Conservation (phyloP, 352 stramenopile species). For the Globisporangium radiosum region DNA sequence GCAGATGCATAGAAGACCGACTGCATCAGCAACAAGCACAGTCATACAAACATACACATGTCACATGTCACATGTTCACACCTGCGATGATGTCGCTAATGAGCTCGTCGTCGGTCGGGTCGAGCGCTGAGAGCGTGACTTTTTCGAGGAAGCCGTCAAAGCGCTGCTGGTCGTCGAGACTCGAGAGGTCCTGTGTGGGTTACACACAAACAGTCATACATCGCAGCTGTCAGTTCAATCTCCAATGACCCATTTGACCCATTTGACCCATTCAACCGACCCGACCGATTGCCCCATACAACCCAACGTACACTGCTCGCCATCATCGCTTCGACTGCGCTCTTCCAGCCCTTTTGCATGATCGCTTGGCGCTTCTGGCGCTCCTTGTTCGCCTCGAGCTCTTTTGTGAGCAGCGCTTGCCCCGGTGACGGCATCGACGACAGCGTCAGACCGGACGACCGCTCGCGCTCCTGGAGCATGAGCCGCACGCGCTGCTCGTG, state of each 20-base stretch:
- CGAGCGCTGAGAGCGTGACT: conserved; percentile 47
- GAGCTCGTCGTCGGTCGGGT: conserved; percentile 56
- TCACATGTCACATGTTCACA: not conserved
- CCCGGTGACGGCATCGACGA: conserved; percentile 73
- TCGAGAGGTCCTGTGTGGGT: conserved; percentile 31
- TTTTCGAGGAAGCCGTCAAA: conserved; percentile 63
- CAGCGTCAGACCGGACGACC: conserved; percentile 54
- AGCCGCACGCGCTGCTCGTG: conserved; percentile 79
- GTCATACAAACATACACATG: not conserved
- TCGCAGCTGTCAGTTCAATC: too few species aligned
- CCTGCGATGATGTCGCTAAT: conserved; percentile 17
- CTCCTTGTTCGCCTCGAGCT: conserved; percentile 85
- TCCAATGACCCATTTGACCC: not conserved
- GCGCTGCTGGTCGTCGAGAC: conserved; percentile 48
- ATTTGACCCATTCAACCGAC: not conserved
- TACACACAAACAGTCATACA: too few species aligned
- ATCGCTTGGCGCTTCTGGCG: conserved; percentile 82
- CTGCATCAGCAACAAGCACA: not conserved
- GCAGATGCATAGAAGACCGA: not conserved
- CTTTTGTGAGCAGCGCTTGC: conserved; percentile 84
- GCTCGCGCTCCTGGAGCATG: conserved; percentile 79
- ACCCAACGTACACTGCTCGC: conserved; percentile 42
- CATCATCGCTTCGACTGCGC: conserved; percentile 78
- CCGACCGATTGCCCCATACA: conserved; percentile 1
- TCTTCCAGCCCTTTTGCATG: conserved; percentile 88